Evolutionary conservation across 2,329 filamentous ascomycete genomes (phyloP).

Genomic region (Fusarium sp.): DNA sequence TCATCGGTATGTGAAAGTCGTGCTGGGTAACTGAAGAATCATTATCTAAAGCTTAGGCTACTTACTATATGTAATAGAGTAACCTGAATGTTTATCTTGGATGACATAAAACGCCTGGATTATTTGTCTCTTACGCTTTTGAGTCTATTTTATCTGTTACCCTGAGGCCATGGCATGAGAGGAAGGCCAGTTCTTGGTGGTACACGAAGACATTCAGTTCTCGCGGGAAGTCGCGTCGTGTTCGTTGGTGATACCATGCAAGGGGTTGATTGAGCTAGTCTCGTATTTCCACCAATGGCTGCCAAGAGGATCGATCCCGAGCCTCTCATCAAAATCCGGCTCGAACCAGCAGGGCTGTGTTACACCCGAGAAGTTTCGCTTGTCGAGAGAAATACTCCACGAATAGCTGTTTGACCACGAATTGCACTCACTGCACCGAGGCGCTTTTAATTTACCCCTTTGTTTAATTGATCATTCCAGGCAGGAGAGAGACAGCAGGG

Average conservation of each 20-base stretch:
- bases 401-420: background rate
- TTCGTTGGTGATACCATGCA: background rate
- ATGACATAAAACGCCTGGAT: no score
- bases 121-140: no score
- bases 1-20: no score
- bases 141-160: no score
- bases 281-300: background rate
- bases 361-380: background rate
- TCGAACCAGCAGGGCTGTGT: background rate
- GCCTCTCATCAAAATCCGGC: background rate
- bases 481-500: background rate
- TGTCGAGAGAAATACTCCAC: background rate
- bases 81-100: no score
- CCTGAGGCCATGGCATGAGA: no score
- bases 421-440: rapidly evolving
- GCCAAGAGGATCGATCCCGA: background rate
- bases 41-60: no score
- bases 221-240: no score
- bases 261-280: background rate
- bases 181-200: no score
- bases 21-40: no score
- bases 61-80: no score
- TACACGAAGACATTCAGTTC: no score
- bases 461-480: background rate
- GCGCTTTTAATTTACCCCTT: background rate